These are phyloP conservation scores for Phenoliferia sp. DNA, from an alignment of 1,284 basidiomycete species.

Conservation along the genomic window DNA sequence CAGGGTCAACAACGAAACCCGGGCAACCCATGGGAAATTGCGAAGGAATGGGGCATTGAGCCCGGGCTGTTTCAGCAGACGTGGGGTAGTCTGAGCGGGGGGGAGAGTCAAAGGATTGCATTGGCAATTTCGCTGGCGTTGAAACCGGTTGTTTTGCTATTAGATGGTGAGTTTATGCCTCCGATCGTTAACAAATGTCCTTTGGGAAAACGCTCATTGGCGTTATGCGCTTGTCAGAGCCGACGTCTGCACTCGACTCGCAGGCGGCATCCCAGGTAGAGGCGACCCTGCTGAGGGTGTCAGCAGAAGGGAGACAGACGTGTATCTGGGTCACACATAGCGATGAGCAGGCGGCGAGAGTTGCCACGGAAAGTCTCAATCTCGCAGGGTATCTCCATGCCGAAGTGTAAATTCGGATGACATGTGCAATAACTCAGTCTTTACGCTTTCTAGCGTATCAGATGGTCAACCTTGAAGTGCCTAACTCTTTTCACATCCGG, in stretches of 20 bases:
- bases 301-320: neutral
- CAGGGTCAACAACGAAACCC: neutral
- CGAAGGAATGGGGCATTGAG: neutral
- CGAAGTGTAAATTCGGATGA: too few species aligned
- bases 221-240: neutral
- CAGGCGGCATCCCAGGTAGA: neutral
- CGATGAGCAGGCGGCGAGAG: neutral
- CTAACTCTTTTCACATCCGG: too few species aligned
- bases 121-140: neutral
- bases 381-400: neutral
- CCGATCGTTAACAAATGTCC: neutral
- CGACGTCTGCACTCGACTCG: neutral
- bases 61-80: neutral
- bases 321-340: neutral
- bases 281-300: neutral
- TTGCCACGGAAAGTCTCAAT: neutral
- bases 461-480: too few species aligned
- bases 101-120: neutral
- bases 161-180: constrained; percentile 1
- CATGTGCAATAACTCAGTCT: too few species aligned
- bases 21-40: neutral
- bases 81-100: neutral
- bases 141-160: neutral
- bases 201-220: neutral
- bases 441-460: too few species aligned